These are phyloP conservation scores for Jatropha podagrica DNA, from an alignment of 441 rosid genomes.

Conservation along the genomic window DNA sequence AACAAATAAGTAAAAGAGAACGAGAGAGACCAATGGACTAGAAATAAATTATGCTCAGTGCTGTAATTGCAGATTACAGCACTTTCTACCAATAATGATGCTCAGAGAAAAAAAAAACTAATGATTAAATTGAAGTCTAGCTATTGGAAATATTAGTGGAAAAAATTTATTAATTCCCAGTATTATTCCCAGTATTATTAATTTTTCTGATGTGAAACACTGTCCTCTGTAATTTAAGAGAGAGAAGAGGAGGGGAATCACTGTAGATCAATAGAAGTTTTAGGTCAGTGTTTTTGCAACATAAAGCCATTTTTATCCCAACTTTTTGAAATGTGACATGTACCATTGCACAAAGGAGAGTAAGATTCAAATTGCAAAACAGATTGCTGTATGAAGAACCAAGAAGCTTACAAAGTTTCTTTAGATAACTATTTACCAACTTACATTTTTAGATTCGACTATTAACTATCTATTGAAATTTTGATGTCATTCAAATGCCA, in stretches of 20 bases:
- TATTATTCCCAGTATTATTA: background rate
- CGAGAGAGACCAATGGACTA: background rate
- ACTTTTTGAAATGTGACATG: background rate
- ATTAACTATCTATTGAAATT: background rate
- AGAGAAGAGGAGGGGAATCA: background rate
- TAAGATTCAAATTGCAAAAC: background rate
- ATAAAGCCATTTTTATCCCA: background rate
- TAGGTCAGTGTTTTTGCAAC: constrained; percentile 1
- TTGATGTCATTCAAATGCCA: constrained; percentile 67
- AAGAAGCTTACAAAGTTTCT: constrained; percentile 2
- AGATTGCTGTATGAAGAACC: background rate
- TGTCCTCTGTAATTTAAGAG: background rate
- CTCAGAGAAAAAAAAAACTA: background rate
- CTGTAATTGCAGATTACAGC: background rate
- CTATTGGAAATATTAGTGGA: background rate
- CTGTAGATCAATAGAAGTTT: constrained; percentile 7
- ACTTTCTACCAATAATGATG: background rate
- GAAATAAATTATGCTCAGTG: background rate
- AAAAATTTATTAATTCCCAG: background rate
- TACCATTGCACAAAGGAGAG: background rate
- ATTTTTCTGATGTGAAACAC: background rate
- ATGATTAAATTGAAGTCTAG: background rate
- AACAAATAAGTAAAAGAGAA: background rate
- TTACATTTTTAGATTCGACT: constrained; percentile 6
- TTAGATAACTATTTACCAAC: constrained; percentile 12